Base-by-base conservation (phyloP, 2,329 filamentous ascomycete species). In the Corniculantispora saksenae region DNA sequence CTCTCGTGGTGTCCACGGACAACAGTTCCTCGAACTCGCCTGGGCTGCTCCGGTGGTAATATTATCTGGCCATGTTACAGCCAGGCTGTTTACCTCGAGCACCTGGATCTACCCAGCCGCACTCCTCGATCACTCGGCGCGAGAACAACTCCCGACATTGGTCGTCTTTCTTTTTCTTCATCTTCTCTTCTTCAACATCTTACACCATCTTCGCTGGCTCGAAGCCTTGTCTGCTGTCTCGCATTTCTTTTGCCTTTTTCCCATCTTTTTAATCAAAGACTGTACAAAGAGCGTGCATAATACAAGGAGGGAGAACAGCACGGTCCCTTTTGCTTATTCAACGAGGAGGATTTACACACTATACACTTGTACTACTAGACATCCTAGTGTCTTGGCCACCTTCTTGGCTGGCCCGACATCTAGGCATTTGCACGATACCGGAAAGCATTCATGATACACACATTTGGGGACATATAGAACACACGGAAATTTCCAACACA, bases 161-260 rank as follows among this genome's bases (percentile, higher is more conserved):
- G n/a, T n/a, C n/a, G n/a, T n/a, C n/a, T n/a, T n/a, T n/a, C n/a
- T n/a, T n/a, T n/a, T n/a, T n/a, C n/a, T n/a, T n/a, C n/a, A n/a
- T n/a, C 59, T 51, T 54, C 58, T 40, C 17, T 29, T 38, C 27
- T 48, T 55, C 51, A 45, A 13, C 48, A 43, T 45, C 38, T 40
- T 45, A 47, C 45, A 55, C 64, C 61, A 63, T 66, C 68, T 64
- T 71, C 67, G 69, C 71, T 67, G 70, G 71, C 64, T 66, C 71
- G 69, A 58, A 64, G 53, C 62, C 51, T 38, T 47, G 38, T 55
- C 40, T 53, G 38, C 59, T 45, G 19, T 32, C 25, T 35, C 35
- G 59, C 50, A 62, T 62, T 55, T 45, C 25, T 29, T 54, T 55
- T 47, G 29, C 13, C 21, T 21, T 50, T n/a, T n/a, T n/a, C n/a